Base-by-base conservation (phyloP, 345 rosid species). In the Corchorus capsularis region DNA sequence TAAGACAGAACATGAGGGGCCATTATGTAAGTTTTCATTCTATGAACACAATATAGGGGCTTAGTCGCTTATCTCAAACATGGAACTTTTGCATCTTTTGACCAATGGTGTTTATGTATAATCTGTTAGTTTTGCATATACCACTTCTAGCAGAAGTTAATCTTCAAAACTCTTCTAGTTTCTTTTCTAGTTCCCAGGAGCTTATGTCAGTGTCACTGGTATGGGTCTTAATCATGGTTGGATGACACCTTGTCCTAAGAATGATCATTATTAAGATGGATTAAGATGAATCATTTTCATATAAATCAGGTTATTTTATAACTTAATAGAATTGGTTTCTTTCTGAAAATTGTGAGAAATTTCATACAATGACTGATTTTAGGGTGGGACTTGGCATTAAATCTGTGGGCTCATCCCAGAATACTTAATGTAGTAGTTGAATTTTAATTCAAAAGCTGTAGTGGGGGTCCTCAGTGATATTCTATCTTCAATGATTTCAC, bases 11-110 rank as follows among this genome's bases (percentile, higher is more conserved):
- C 83, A 81, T 80, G 49, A 83, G 87, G 79, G 90, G 94, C 70
- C 98, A 86, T 71, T 92, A 89, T 82, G 97, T 93, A 83, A 90
- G 99, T 72, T 77, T 46, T 64, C 61, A 70, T 53, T 6, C 57
- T 8, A 50, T 50, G 59, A 69, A 50, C 59, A 32, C 27, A 52
- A 17, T 16, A 49, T 13, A 73, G 27, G 14, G 5, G 39, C 63
- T 52, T 68, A 49, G 17, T 56, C 63, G 53, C 43, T 12, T 12
- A 53, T 69, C 53, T n/a, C 69, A 34, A 46, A 57, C 55, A 39
- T 32, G 67, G 63, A 64, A 46, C 4, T 16, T 16, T 45, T 65
- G 41, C 16, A 19, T 20, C 66, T 46, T 74, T 74, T 22, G 41
- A 19, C 9, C 71, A 52, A 61, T 45, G 34, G 34, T 59, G 45